These are phyloP conservation scores for Thalassiosira mediterranea DNA, from an alignment of 352 stramenopile genomes.

Conservation along the genomic window DNA sequence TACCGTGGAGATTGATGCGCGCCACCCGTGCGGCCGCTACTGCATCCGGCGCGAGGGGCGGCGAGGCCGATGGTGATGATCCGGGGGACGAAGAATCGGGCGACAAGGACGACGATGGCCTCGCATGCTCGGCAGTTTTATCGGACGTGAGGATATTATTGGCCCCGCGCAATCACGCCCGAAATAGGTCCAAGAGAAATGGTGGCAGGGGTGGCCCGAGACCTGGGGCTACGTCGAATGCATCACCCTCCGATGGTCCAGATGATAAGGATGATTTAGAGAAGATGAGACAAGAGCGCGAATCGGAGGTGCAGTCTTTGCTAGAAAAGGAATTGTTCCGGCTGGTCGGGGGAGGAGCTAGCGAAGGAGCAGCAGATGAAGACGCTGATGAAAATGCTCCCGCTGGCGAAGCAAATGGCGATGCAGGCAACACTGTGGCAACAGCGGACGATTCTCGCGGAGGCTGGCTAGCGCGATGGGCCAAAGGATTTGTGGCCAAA, in stretches of 20 bases:
- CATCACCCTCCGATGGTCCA: neutral
- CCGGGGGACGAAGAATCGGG: conserved; percentile 5
- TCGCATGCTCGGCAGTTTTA: conserved; percentile 60
- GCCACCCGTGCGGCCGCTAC: conserved; percentile 19
- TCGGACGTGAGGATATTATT: conserved; percentile 75
- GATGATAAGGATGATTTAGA: conserved; percentile 10
- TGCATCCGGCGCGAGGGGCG: neutral
- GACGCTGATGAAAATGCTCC: neutral
- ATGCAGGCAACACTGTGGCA: neutral
- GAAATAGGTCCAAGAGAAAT: conserved; percentile 7
- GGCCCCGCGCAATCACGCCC: conserved; percentile 46
- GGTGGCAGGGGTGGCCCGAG: neutral
- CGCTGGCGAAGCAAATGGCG: neutral
- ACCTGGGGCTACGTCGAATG: neutral
- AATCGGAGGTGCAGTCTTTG: conserved; percentile 40
- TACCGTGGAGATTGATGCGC: conserved; percentile 66
- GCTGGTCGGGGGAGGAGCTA: conserved; percentile 20
- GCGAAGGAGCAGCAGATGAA: neutral
- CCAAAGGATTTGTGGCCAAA: conserved; percentile 57
- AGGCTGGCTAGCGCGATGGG: conserved; percentile 46
- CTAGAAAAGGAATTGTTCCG: conserved; percentile 37
- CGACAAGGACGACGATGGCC: conserved; percentile 13
- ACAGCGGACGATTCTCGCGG: neutral
- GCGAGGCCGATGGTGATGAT: neutral
- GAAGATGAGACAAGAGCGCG: conserved; percentile 13